Evolutionary conservation across 352 stramenopile genomes (phyloP).

Genomic region (Thraustochytrium striatum): DNA sequence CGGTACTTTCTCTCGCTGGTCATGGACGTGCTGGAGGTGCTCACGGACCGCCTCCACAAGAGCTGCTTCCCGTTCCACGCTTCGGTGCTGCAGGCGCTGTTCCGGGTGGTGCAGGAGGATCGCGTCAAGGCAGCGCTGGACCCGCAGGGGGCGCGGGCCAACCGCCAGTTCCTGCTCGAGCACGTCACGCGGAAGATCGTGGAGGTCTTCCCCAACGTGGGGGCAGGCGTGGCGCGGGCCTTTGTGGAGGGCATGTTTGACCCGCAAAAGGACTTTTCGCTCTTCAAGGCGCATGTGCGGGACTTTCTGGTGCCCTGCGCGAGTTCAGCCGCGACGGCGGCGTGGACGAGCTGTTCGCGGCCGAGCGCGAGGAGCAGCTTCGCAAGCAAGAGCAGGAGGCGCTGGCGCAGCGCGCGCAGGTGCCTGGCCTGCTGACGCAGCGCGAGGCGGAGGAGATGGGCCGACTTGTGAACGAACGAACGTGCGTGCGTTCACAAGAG

Average conservation of each 20-base stretch:
- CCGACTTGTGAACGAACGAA: no score
- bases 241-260: conserved; percentile 97
- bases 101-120: conserved; percentile 91
- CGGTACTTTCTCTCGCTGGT: conserved; percentile 91
- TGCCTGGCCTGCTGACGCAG: conserved; percentile 47
- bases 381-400: conserved; percentile 59
- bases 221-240: conserved; percentile 79
- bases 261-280: conserved; percentile 89
- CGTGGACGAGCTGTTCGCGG: conserved; percentile 59
- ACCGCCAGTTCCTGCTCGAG: conserved; percentile 85
- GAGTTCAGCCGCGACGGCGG: conserved; percentile 62
- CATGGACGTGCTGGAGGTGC: conserved; percentile 54
- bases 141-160: conserved; percentile 65
- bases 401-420: conserved; percentile 38
- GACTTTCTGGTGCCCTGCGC: conserved; percentile 99
- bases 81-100: conserved; percentile 94
- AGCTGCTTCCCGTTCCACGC: conserved; percentile 97
- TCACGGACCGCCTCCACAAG: conserved; percentile 98
- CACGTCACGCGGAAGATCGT: conserved; percentile 95
- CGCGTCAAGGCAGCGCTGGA: conserved; percentile 92
- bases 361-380: conserved; percentile 57
- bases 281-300: conserved; percentile 97
- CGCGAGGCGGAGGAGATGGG: conserved; percentile 50
- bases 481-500: no score
- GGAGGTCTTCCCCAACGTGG: conserved; percentile 93